These are phyloP conservation scores for Teratosphaeria nubilosa DNA, from an alignment of 2,329 filamentous ascomycete genomes.

Conservation along the genomic window DNA sequence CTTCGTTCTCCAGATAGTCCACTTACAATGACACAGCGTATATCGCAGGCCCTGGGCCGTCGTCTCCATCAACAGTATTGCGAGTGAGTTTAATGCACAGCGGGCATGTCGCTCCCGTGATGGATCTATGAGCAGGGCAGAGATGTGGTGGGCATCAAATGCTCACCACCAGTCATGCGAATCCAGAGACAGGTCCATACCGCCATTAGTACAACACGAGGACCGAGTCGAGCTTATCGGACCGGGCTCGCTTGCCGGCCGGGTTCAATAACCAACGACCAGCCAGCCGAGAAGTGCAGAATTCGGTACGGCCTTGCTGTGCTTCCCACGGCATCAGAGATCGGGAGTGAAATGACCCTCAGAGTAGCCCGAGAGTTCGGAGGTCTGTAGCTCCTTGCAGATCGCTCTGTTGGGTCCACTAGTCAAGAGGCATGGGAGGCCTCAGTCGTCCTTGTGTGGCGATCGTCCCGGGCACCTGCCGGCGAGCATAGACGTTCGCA, in stretches of 20 bases:
- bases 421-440: neutral
- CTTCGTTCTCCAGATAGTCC: neutral
- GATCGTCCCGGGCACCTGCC: neutral
- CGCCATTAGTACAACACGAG: neutral
- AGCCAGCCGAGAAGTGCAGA: neutral
- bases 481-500: neutral
- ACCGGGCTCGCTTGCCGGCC: neutral
- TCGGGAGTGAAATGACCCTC: neutral
- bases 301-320: neutral
- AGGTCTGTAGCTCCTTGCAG: neutral
- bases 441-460: neutral
- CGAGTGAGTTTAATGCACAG: neutral
- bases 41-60: neutral
- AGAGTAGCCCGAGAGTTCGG: neutral
- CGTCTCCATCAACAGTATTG: neutral
- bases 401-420: neutral
- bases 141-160: neutral
- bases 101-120: neutral
- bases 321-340: neutral
- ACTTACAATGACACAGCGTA: neutral
- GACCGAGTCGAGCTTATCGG: neutral
- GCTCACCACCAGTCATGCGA: neutral
- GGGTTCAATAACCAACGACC: neutral
- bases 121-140: neutral
- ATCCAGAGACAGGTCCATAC: neutral